Percentiles rank a stretch among this genome's conserved stretches.
phyloP scores from a whole-genome alignment of 2,329 filamentous ascomycete species.

The Didymella keratinophila region DNA sequence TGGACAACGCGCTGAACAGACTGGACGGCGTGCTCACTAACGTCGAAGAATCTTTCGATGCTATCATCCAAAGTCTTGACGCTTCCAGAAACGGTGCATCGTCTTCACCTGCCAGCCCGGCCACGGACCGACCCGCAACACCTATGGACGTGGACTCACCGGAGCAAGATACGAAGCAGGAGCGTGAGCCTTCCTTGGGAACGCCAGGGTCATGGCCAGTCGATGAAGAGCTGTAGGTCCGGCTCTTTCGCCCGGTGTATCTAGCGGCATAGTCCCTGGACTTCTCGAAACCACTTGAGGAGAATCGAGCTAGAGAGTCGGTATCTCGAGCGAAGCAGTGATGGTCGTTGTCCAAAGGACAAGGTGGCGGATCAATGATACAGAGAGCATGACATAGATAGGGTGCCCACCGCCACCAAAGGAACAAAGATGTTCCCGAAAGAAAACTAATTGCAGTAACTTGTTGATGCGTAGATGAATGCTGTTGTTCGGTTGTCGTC shows the following conservation, averaged over 20 bases:
- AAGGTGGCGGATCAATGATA: not conserved
- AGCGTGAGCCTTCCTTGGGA: not conserved
- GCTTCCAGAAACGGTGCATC: not conserved
- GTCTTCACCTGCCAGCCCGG: not conserved
- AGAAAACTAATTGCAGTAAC: not conserved
- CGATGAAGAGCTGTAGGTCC: not conserved
- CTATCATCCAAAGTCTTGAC: not conserved
- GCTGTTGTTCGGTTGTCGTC: not conserved
- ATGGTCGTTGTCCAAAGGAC: not conserved
- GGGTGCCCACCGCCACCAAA: not conserved
- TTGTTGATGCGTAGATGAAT: too few species aligned
- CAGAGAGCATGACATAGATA: not conserved
- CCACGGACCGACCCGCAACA: not conserved
- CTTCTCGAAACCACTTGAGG: not conserved
- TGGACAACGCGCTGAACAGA: not conserved
- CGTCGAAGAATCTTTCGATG: not conserved
- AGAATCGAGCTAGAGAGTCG: not conserved
- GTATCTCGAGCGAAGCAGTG: not conserved
- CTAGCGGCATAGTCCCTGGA: not conserved
- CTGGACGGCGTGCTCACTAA: too few species aligned
- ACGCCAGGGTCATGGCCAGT: not conserved
- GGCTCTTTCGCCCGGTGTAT: not conserved
- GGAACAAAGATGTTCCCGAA: not conserved
- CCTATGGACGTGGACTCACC: constrained; percentile 2
- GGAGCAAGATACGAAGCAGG: not conserved